These are phyloP conservation scores for Hypoxylon sp. DNA, from an alignment of 2,329 filamentous ascomycete species.

Conservation along the genomic window DNA sequence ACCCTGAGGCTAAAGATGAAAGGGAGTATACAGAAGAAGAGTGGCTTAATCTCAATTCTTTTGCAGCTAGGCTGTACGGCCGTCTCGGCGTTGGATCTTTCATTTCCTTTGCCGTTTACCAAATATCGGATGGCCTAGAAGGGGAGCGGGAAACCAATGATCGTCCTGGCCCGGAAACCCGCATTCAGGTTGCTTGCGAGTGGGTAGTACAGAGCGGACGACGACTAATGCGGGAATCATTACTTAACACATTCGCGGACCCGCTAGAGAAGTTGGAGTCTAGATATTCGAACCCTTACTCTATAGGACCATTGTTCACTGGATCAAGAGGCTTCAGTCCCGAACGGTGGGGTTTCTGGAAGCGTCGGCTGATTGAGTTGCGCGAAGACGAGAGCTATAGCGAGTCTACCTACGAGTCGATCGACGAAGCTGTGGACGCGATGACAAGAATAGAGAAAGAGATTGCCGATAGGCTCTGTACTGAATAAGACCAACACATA, in stretches of 20 bases:
- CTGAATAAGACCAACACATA: not conserved
- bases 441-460: not conserved
- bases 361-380: not conserved
- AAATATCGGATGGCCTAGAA: not conserved
- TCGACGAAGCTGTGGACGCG: not conserved
- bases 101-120: not conserved
- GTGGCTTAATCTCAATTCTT: slow-evolving; percentile 1
- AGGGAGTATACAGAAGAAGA: not conserved
- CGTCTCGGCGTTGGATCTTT: not conserved
- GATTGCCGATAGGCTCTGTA: not conserved
- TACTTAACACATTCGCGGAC: not conserved
- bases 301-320: not conserved
- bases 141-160: not conserved
- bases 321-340: not conserved
- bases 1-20: not conserved
- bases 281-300: slow-evolving; percentile 2
- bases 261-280: not conserved
- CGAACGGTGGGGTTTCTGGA: slow-evolving; percentile 3
- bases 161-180: not conserved
- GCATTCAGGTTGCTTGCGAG: not conserved
- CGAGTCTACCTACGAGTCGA: not conserved
- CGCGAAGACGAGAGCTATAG: not conserved
- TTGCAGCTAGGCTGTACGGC: not conserved
- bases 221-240: not conserved
- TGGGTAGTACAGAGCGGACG: not conserved